These are phyloP conservation scores for Mitragyna speciosa DNA, from an alignment of 257 asterid genomes.

Conservation along the genomic window DNA sequence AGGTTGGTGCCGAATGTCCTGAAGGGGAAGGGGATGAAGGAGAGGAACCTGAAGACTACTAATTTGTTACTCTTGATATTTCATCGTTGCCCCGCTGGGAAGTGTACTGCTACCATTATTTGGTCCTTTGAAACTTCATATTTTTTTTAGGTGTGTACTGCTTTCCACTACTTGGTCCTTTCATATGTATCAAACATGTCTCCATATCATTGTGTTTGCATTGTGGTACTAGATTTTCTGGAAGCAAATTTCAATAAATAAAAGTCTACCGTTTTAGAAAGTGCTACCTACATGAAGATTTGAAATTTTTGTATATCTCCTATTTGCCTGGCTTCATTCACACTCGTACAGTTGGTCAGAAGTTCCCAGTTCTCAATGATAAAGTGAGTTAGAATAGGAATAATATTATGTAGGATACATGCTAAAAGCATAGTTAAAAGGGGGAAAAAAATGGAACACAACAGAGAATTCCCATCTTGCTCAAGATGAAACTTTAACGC, in stretches of 20 bases:
- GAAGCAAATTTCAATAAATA: not conserved
- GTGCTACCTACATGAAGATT: not conserved
- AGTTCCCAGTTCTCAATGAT: too few species aligned
- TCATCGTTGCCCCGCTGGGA: not conserved
- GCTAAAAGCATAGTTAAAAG: too few species aligned
- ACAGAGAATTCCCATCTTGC: too few species aligned
- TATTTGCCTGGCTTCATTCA: not conserved
- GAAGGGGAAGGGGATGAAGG: constrained; percentile 19
- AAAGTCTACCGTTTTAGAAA: not conserved
- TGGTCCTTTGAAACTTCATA: not conserved
- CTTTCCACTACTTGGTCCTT: not conserved
- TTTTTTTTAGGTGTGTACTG: not conserved
- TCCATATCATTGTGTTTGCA: not conserved
- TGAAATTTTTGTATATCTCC: too few species aligned
- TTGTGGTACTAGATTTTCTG: not conserved
- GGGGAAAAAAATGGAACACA: too few species aligned
- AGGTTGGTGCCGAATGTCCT: constrained; percentile 26
- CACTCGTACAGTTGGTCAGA: not conserved
- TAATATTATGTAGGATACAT: too few species aligned
- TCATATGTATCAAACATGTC: not conserved
- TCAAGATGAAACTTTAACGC: too few species aligned
- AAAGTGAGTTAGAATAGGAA: too few species aligned
- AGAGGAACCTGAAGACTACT: constrained; percentile 1
- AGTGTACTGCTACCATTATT: not conserved
- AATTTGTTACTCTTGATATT: not conserved